Base-by-base conservation (phyloP, 176 grass and related monocot genomes). In the Paspalum vaginatum region DNA sequence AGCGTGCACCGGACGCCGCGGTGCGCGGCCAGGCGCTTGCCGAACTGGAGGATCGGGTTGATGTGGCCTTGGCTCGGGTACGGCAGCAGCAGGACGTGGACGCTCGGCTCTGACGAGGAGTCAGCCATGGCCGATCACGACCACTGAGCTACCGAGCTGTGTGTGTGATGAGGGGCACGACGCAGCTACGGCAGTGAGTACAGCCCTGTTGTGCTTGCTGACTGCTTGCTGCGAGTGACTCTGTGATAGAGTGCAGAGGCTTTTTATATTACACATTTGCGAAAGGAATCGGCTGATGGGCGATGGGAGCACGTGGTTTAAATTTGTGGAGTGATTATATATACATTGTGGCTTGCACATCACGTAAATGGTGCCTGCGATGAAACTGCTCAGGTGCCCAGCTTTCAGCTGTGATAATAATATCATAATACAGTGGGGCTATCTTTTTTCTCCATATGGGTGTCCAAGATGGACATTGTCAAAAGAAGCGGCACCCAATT, bases 31-130 rank as follows among this genome's bases (percentile, higher is more conserved):
- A 92, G 85, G 4, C 87, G 87, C 68, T 90, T 93, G 40, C 81
- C 90, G 16, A 93, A 79, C 38, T 92, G 83, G 38, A 97, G 80
- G 65, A 97, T 75, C 24, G 93, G 94, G 81, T 91, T 92, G 78
- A 97, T 83, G 81, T 93, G 94, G 67, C 94, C 88, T 75, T 97
- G 94, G 58, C 40, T 54, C 3, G 94, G 91, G 88, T 87, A 97
- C 8, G 94, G 78, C 44, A 93, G 2, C 2, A 97, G 58, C 16
- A 97, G 67, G 13, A 93, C 83, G 66, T 89, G 86, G 52, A 76
- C 11, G 61, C 53, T 17, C 6, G 39, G 14, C 56, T 84, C 54
- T 11, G 55, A 12, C 4, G 20, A 0, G 10, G 11, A 12, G 55
- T 53, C 75, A 2, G 49, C 72, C 72, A 84, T 76, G 40, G 47